Percentiles rank a stretch among this genome's conserved stretches.
Evolutionary conservation across 2,329 filamentous ascomycete genomes (phyloP).

Genomic region (Xylaria polymorpha): DNA sequence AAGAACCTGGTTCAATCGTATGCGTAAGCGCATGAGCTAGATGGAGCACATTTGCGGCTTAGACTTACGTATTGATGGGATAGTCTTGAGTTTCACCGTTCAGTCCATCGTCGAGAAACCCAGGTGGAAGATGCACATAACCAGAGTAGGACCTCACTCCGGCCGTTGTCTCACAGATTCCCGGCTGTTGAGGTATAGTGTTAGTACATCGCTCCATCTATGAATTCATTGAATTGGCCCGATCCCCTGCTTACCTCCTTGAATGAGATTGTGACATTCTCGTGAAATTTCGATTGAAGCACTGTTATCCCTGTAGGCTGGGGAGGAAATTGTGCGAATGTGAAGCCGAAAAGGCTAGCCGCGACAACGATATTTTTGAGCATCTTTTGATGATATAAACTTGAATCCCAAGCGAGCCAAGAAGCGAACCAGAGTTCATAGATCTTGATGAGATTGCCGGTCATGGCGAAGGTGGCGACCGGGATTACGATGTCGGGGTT

Average conservation of each 20-base stretch:
- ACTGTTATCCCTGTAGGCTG: conserved; percentile 30
- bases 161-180: conserved; percentile 36
- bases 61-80: conserved; percentile 37
- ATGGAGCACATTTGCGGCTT: background rate
- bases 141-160: conserved; percentile 41
- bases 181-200: conserved; percentile 18
- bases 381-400: background rate
- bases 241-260: conserved; percentile 24
- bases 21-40: background rate
- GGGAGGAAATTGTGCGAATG: conserved; percentile 30
- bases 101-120: conserved; percentile 32
- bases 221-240: background rate
- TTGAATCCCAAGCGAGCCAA: background rate
- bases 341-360: conserved; percentile 14
- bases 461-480: background rate
- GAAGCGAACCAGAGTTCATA: background rate
- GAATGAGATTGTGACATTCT: conserved; percentile 37
- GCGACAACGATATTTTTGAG: background rate
- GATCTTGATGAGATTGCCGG: background rate
- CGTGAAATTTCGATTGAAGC: conserved; percentile 34
- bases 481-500: conserved; percentile 5
- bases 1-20: conserved; percentile 29
- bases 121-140: conserved; percentile 38
- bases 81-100: conserved; percentile 36
- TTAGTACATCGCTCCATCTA: background rate